phyloP scores from a whole-genome alignment of 2,329 filamentous ascomycete species.

The Botryotinia convoluta region DNA sequence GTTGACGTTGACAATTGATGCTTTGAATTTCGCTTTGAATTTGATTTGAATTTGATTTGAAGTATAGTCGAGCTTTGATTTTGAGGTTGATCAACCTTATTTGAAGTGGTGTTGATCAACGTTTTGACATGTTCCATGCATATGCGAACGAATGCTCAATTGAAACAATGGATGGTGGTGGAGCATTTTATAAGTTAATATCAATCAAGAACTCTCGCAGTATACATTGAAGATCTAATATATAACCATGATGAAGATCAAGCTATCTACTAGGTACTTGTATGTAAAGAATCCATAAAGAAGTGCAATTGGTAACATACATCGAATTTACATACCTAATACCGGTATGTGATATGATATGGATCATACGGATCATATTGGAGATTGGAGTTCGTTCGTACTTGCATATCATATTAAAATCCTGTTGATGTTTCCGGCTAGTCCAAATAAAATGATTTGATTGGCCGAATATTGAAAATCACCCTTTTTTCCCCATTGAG shows the following conservation, averaged over 20 bases:
- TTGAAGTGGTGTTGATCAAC: neutral
- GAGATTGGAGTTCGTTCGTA: neutral
- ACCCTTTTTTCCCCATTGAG: neutral
- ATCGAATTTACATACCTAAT: neutral
- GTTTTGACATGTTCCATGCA: neutral
- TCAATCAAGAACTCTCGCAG: neutral
- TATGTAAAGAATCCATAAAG: neutral
- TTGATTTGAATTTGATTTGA: neutral
- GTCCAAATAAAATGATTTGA: neutral
- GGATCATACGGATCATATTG: neutral
- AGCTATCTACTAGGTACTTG: neutral
- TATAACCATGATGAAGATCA: conserved; percentile 9
- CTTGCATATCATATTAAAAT: neutral
- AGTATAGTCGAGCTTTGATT: neutral
- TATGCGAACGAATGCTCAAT: neutral
- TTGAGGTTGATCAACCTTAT: neutral
- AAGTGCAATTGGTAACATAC: neutral
- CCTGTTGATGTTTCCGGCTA: neutral
- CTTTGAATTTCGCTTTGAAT: neutral
- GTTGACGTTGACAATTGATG: neutral
- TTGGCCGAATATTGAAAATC: neutral
- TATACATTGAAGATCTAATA: neutral
- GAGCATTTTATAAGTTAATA: neutral
- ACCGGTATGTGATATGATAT: neutral
- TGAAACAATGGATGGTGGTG: neutral